Conservation (phyloP, 2,329 filamentous ascomycete genomes). For the Niveomyces coronatus region DNA sequence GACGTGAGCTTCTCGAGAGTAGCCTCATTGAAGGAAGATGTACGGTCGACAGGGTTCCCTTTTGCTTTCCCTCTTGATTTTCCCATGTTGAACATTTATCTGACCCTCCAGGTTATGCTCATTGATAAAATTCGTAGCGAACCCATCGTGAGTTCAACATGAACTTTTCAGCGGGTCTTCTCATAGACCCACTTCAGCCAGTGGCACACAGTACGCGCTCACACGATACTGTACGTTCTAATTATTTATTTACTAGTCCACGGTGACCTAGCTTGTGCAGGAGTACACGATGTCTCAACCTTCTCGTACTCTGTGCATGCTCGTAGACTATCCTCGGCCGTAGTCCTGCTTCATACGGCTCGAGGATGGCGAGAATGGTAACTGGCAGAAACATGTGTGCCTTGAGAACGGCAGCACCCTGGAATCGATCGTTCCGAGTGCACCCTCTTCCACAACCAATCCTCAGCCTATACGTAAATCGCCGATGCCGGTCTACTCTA, state of each 20-base stretch:
- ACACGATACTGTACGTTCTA: no score
- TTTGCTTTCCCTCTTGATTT: constrained; percentile 30
- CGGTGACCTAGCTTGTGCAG: no score
- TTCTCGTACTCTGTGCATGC: no score
- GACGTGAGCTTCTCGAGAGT: constrained; percentile 43
- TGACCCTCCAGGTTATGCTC: neutral
- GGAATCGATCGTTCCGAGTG: neutral
- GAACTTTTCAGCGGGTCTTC: constrained; percentile 11
- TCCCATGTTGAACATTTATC: constrained; percentile 9
- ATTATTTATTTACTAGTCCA: no score
- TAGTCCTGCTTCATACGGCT: no score
- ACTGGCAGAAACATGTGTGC: no score
- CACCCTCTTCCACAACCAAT: neutral
- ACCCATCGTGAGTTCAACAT: constrained; percentile 6
- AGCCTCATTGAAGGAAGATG: constrained; percentile 34
- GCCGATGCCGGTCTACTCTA: constrained; percentile 29
- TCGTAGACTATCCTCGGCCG: no score
- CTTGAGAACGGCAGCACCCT: constrained; percentile 4
- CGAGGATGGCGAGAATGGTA: no score
- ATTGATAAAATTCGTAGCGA: constrained; percentile 4
- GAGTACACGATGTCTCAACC: no score
- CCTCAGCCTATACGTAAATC: constrained; percentile 21
- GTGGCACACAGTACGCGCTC: no score
- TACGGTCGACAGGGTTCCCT: constrained; percentile 13
- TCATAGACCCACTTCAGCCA: constrained; percentile 1